These are phyloP conservation scores for Penicillium lividum DNA, from an alignment of 495 filamentous ascomycete species.

Conservation along the genomic window DNA sequence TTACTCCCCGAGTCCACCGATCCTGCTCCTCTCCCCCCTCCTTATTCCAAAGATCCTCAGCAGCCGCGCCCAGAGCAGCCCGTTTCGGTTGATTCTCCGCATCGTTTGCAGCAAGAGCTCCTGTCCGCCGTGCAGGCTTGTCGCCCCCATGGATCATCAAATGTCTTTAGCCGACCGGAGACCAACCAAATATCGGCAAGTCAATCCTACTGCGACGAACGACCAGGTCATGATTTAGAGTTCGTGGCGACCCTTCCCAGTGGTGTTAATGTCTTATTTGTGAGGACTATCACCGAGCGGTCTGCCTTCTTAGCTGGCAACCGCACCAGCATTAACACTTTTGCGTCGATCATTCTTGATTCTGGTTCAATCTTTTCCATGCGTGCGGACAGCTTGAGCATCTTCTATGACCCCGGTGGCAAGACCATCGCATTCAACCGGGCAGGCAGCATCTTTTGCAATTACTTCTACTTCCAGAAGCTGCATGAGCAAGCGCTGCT, in stretches of 20 bases:
- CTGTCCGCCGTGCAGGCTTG: conserved; percentile 80
- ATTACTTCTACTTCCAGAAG: conserved; percentile 81
- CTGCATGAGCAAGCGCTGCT: conserved; percentile 61
- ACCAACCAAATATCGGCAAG: conserved; percentile 79
- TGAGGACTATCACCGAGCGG: conserved; percentile 51
- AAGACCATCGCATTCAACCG: conserved; percentile 92
- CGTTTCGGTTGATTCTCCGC: conserved; percentile 46
- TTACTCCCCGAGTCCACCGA: conserved; percentile 29
- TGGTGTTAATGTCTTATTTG: conserved; percentile 72
- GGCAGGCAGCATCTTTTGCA: conserved; percentile 87
- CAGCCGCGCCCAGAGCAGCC: conserved; percentile 38
- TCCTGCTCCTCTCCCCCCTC: conserved; percentile 48
- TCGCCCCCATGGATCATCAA: conserved; percentile 72
- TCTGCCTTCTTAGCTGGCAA: conserved; percentile 64
- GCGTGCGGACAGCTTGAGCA: conserved; percentile 61
- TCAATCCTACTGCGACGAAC: conserved; percentile 84
- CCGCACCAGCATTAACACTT: conserved; percentile 62
- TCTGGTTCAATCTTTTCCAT: conserved; percentile 71
- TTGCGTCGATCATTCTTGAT: conserved; percentile 70
- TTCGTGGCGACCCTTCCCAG: conserved; percentile 70
- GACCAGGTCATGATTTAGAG: conserved; percentile 74
- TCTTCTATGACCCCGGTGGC: conserved; percentile 80
- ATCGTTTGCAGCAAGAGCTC: conserved; percentile 59
- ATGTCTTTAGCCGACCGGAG: conserved; percentile 67
- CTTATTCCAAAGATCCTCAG: conserved; percentile 43